Evolutionary conservation across 1,284 basidiomycete genomes (phyloP).

Genomic region (Cutaneotrichosporon sp.): DNA sequence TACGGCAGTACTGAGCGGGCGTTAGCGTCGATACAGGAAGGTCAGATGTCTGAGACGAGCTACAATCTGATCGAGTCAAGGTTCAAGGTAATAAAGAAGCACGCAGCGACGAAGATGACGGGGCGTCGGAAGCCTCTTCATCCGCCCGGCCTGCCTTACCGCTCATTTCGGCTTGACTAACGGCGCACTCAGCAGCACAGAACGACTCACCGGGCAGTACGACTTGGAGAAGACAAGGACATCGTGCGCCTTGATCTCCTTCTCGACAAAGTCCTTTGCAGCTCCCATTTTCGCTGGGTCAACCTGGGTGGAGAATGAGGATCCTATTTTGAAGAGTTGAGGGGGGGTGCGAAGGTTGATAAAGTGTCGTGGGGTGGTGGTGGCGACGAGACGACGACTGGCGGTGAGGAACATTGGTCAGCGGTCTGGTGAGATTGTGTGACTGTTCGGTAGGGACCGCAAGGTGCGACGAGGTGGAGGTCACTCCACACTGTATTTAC

Average conservation of each 20-base stretch:
- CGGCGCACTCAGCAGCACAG: too few relatives aligned
- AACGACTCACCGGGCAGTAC: slow-evolving; percentile 51
- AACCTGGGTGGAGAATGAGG: slow-evolving; percentile 39
- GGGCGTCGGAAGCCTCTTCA: neutral
- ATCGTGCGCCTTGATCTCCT: slow-evolving; percentile 49
- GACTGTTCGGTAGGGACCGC: too few relatives aligned
- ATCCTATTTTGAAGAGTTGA: slow-evolving; percentile 44
- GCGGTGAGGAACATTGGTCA: slow-evolving; percentile 29
- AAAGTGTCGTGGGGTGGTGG: slow-evolving; percentile 15
- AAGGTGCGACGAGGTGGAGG: too few relatives aligned
- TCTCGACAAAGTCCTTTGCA: slow-evolving; percentile 47
- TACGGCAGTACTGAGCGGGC: slow-evolving; percentile 43
- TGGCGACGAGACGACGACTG: slow-evolving; percentile 2
- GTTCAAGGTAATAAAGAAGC: neutral
- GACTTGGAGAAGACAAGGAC: slow-evolving; percentile 51
- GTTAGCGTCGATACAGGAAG: neutral
- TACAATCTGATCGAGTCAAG: neutral
- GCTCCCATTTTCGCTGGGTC: slow-evolving; percentile 36
- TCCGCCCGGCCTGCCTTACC: too few relatives aligned
- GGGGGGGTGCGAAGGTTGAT: neutral
- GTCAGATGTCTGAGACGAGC: neutral
- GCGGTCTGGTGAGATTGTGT: neutral
- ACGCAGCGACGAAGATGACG: neutral
- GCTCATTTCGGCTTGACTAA: too few relatives aligned
- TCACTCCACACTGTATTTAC: too few relatives aligned